phyloP scores from a whole-genome alignment of 2,329 filamentous ascomycete genomes.

The Albophoma yamanashiensis region DNA sequence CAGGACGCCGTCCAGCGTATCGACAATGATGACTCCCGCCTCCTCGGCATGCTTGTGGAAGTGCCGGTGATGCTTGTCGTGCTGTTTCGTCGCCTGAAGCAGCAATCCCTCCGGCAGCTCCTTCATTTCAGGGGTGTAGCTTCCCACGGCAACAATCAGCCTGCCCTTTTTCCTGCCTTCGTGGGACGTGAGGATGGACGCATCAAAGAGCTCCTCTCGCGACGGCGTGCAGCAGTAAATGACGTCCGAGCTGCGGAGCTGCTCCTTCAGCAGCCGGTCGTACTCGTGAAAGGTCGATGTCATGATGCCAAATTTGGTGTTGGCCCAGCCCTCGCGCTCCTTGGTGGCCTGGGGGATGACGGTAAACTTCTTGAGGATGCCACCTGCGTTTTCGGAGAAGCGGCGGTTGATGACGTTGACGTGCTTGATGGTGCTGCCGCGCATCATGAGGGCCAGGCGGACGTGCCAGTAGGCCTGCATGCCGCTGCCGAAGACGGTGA shows the following conservation, averaged over 20 bases:
- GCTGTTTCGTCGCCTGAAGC: slow-evolving; percentile 43
- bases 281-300: slow-evolving; percentile 64
- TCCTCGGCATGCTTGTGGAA: slow-evolving; percentile 57
- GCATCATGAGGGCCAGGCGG: slow-evolving; percentile 68
- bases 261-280: slow-evolving; percentile 54
- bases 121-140: slow-evolving; percentile 61
- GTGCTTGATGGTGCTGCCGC: slow-evolving; percentile 58
- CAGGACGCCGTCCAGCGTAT: slow-evolving; percentile 68
- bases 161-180: slow-evolving; percentile 61
- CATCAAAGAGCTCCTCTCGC: slow-evolving; percentile 63
- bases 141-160: slow-evolving; percentile 63
- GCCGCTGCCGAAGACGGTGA: slow-evolving; percentile 81
- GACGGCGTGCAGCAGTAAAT: slow-evolving; percentile 87
- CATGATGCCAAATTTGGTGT: slow-evolving; percentile 56
- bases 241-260: slow-evolving; percentile 62
- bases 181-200: slow-evolving; percentile 56
- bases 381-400: slow-evolving; percentile 47
- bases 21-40: slow-evolving; percentile 58
- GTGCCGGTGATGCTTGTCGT: slow-evolving; percentile 38
- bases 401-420: slow-evolving; percentile 76
- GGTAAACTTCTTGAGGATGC: slow-evolving; percentile 38
- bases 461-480: slow-evolving; percentile 94
- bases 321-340: slow-evolving; percentile 48
- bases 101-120: slow-evolving; percentile 75
- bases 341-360: slow-evolving; percentile 31